phyloP scores from a whole-genome alignment of 805 yeast genomes.

The Saturnispora zaruensis region DNA sequence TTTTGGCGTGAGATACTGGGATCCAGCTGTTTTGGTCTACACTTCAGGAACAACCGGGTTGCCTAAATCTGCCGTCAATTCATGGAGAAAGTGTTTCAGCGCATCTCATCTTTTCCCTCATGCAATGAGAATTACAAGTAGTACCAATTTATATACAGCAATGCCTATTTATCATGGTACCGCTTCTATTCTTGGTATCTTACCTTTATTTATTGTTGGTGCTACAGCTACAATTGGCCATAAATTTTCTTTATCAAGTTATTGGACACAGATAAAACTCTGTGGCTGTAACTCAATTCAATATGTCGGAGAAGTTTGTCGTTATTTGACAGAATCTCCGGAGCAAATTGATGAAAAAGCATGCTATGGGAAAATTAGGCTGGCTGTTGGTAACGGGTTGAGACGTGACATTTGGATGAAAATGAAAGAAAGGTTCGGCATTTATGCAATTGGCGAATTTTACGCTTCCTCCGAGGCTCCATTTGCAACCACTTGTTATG shows the following conservation, averaged over 20 bases:
- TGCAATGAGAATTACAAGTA: constrained; percentile 48
- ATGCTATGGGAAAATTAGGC: constrained; percentile 33
- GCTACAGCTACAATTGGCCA: constrained; percentile 71
- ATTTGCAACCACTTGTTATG: constrained; percentile 73
- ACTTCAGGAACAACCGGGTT: constrained; percentile 94
- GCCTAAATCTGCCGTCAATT: constrained; percentile 89
- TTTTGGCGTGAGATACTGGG: constrained; percentile 45
- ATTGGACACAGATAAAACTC: constrained; percentile 82
- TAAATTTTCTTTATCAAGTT: constrained; percentile 73
- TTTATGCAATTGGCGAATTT: constrained; percentile 76
- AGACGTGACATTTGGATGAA: constrained; percentile 82
- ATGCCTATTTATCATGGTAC: constrained; percentile 97
- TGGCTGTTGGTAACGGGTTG: constrained; percentile 88
- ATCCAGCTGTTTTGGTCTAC: constrained; percentile 66
- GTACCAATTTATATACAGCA: constrained; percentile 67
- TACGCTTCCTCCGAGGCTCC: constrained; percentile 94
- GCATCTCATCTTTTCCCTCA: constrained; percentile 65
- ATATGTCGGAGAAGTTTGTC: constrained; percentile 92
- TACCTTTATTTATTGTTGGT: constrained; percentile 53
- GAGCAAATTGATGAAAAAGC: constrained; percentile 19
- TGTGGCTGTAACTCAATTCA: constrained; percentile 73
- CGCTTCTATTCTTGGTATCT: constrained; percentile 77
- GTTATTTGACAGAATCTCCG: constrained; percentile 56
- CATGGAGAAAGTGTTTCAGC: constrained; percentile 76
- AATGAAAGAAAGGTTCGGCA: constrained; percentile 69